Evolutionary conservation across 2,329 filamentous ascomycete genomes (phyloP), one percentile per base, ranked within the genome.

Genomic region (Rhynchosporium agropyri): DNA sequence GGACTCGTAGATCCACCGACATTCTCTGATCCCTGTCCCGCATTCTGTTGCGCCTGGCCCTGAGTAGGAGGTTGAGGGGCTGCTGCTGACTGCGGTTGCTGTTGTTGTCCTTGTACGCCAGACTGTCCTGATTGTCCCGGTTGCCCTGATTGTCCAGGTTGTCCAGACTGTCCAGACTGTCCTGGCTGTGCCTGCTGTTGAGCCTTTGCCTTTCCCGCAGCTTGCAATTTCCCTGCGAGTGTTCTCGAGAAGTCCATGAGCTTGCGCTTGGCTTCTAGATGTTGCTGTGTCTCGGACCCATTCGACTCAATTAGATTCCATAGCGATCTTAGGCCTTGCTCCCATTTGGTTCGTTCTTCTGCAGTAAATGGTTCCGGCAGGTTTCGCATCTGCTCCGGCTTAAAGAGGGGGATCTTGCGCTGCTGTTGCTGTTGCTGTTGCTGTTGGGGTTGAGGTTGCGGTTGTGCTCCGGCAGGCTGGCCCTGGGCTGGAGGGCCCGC

Each of bases 241-340:
- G 84, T 85, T 49, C 79, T 79, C 0, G 85, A 84, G 70, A 89
- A 88, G 8, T 88, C 84, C 6, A 77, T 73, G 28, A 89, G 83
- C 75, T 87, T 88, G 46, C 79, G 79, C 66, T 80, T 81, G 0
- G 85, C 84, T 0, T 77, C 76, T 29, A 78, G 73, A 51, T 86
- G 80, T 28, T 82, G 79, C 0, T 70, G 69, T 3, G 82, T 83
- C 28, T 82, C 81, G 1, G 78, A 76, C 0, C 79, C 73, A 26
- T 77, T 80, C 63, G 83, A 80, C 51, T 83, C 80, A 46, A 83
- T 78, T 28, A 75, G 78, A 1, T 65, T 59, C 81, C 84, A 89
- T 0, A 88, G 75, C 1, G 76, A 71, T 9, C 78, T 77, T 0
- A 89, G 76, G 0, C 85, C 85, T 2, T 77, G 74, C 68, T 87